phyloP scores from a whole-genome alignment of 805 yeast species.

The Cyberlindnera maclurae region DNA sequence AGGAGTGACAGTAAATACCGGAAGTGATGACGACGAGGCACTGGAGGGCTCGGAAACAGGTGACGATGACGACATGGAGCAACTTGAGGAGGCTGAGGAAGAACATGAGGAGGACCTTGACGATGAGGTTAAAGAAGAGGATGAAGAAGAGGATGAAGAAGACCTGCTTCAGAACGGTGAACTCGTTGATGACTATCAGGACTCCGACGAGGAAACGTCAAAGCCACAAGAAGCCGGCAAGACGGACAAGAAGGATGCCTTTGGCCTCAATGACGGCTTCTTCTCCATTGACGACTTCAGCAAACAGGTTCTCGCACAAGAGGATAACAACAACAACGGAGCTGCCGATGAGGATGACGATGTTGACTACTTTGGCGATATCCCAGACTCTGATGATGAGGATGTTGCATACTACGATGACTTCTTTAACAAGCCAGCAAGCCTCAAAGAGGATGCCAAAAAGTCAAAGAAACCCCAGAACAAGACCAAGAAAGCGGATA shows the following conservation, averaged over 20 bases:
- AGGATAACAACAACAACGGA: constrained; percentile 28
- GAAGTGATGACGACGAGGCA: constrained; percentile 15
- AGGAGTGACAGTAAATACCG: constrained; percentile 6
- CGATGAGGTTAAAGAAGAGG: constrained; percentile 9
- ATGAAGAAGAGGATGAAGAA: constrained; percentile 14
- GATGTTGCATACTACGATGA: constrained; percentile 38
- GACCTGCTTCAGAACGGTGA: constrained; percentile 4
- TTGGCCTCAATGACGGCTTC: constrained; percentile 75
- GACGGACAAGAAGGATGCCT: constrained; percentile 34
- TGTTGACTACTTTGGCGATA: constrained; percentile 43
- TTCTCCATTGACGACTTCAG: constrained; percentile 83
- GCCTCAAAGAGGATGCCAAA: not conserved
- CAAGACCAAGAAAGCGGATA: constrained; percentile 6
- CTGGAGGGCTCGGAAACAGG: constrained; percentile 16
- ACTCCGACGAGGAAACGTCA: constrained; percentile 22
- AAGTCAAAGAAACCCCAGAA: constrained; percentile 25
- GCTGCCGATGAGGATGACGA: constrained; percentile 43
- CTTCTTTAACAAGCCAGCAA: constrained; percentile 44
- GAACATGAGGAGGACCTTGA: constrained; percentile 21
- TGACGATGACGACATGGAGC: constrained; percentile 13
- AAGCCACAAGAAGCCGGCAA: constrained; percentile 37
- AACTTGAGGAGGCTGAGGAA: constrained; percentile 12
- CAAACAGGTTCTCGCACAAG: constrained; percentile 62
- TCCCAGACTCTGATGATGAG: constrained; percentile 37
- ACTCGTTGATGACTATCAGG: constrained; percentile 14